Conservation (phyloP, 306 rosid genomes). For the Cucumis melo region DNA sequence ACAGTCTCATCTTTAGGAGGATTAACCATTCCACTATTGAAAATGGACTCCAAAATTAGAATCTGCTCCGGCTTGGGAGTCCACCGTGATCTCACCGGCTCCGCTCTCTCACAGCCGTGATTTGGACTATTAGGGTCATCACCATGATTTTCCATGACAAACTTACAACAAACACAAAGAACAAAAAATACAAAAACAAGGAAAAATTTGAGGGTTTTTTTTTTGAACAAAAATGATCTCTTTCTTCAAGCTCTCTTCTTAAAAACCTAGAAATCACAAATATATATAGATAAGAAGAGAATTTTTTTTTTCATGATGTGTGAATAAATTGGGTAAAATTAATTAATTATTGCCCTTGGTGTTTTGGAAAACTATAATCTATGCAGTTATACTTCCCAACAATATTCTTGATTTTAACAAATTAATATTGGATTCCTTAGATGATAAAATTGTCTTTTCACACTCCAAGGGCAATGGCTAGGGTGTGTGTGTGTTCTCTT, state of each 20-base stretch:
- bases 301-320: not conserved
- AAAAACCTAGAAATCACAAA: slow-evolving; percentile 1
- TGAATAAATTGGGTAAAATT: not conserved
- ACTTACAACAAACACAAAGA: not conserved
- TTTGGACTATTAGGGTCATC: slow-evolving; percentile 26
- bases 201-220: not conserved
- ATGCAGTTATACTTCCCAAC: slow-evolving; percentile 6
- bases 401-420: slow-evolving; percentile 9
- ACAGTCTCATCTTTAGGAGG: slow-evolving; percentile 88
- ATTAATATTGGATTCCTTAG: slow-evolving; percentile 4
- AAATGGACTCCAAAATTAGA: slow-evolving; percentile 81
- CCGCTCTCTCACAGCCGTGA: slow-evolving; percentile 33
- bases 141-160: slow-evolving; percentile 44
- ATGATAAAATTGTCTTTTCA: slow-evolving; percentile 1
- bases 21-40: slow-evolving; percentile 94
- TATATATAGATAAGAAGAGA: not conserved
- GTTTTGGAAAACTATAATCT: slow-evolving; percentile 6
- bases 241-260: not conserved
- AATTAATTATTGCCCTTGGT: not conserved
- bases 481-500: not conserved
- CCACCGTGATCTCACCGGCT: slow-evolving; percentile 88
- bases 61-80: slow-evolving; percentile 91
- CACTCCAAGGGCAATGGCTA: not conserved
- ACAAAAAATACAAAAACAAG: not conserved
- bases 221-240: not conserved